These are phyloP conservation scores for Aurinia saxatilis DNA, from an alignment of 345 rosid species.

Conservation along the genomic window DNA sequence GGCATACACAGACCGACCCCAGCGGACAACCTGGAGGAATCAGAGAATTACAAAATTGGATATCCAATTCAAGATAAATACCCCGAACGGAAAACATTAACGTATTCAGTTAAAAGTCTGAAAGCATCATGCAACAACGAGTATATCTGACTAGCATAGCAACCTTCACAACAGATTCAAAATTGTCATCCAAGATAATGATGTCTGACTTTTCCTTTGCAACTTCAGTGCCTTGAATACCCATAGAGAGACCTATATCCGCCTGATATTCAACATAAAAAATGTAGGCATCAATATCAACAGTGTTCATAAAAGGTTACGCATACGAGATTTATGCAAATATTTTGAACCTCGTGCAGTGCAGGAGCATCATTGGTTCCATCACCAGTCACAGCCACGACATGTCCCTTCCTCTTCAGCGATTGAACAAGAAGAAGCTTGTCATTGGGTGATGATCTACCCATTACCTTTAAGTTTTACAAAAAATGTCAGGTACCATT, in stretches of 20 bases:
- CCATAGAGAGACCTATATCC: constrained; percentile 97
- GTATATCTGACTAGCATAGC: no score
- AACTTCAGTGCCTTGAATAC: constrained; percentile 97
- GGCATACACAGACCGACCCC: constrained; percentile 99
- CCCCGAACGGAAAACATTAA: background rate
- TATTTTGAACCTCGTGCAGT: constrained; percentile 58
- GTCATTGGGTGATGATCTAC: constrained; percentile 85
- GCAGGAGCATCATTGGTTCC: constrained; percentile 97
- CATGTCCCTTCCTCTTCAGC: constrained; percentile 58
- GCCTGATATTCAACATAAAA: constrained; percentile 48
- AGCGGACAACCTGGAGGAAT: constrained; percentile 69
- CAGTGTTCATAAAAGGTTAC: background rate
- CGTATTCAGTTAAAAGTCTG: background rate
- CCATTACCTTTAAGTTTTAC: constrained; percentile 66
- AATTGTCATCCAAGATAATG: constrained; percentile 90
- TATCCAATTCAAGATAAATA: background rate
- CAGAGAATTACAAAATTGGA: background rate
- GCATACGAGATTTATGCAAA: background rate
- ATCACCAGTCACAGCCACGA: constrained; percentile 92
- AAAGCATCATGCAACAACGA: background rate
- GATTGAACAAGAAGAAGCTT: constrained; percentile 89
- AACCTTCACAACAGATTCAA: constrained; percentile 93
- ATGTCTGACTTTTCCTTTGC: constrained; percentile 98
- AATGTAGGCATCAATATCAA: background rate
- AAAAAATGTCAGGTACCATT: constrained; percentile 3